Evolutionary conservation across 1,284 basidiomycete genomes (phyloP).

Genomic region (Tremellales sp.): DNA sequence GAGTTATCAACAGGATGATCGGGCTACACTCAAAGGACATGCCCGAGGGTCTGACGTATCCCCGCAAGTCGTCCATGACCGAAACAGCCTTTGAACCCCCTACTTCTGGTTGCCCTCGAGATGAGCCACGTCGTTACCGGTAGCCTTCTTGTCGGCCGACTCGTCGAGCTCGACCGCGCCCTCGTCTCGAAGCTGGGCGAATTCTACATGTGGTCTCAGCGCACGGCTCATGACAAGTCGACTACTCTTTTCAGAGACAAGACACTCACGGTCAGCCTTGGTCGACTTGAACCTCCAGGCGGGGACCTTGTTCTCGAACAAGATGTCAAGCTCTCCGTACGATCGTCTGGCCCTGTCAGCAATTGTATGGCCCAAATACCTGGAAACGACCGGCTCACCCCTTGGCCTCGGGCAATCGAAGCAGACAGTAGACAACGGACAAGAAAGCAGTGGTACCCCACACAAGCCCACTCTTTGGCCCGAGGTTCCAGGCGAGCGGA

Average conservation of each 20-base stretch:
- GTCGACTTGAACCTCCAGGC: conserved; percentile 10
- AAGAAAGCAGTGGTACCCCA: conserved; percentile 1
- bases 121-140: background rate
- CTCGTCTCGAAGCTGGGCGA: background rate
- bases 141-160: background rate
- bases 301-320: conserved; percentile 12
- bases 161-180: background rate
- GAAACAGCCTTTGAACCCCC: background rate
- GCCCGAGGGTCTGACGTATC: background rate
- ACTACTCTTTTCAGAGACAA: background rate
- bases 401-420: conserved; percentile 4
- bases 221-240: background rate
- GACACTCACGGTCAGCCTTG: conserved; percentile 9
- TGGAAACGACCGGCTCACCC: too few relatives aligned
- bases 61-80: background rate
- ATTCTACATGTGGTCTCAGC: too few relatives aligned
- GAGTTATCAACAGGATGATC: background rate
- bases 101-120: background rate
- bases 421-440: conserved; percentile 1
- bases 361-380: too few relatives aligned
- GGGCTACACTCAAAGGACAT: background rate
- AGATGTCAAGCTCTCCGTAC: conserved; percentile 9
- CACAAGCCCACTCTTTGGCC: conserved; percentile 1
- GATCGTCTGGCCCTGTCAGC: conserved; percentile 5
- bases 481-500: conserved; percentile 1